These are phyloP conservation scores for Diaporthe longicolla DNA, from an alignment of 2,329 filamentous ascomycete genomes.

Conservation along the genomic window DNA sequence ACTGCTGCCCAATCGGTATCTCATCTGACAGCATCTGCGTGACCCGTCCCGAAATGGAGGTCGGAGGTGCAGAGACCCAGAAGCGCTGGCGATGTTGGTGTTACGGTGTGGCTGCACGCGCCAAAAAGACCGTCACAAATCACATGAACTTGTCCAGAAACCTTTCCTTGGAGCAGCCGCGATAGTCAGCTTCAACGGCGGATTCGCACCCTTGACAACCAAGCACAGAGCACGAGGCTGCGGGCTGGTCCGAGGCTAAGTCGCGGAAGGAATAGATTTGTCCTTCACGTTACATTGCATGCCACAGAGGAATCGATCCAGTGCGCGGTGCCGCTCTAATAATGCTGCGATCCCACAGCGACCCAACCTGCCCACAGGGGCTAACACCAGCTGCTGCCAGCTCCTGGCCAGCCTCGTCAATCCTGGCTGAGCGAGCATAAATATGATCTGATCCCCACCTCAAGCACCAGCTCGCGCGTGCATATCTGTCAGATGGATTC, in stretches of 20 bases:
- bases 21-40: conserved; percentile 3
- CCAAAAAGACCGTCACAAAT: neutral
- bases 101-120: neutral
- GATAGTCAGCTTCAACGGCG: neutral
- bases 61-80: neutral
- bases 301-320: neutral
- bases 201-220: neutral
- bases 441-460: neutral
- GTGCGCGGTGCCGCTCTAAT: conserved; percentile 4
- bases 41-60: neutral
- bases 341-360: conserved; percentile 19
- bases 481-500: neutral
- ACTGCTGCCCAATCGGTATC: neutral
- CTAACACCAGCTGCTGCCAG: neutral
- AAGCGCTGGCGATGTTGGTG: neutral
- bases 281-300: conserved; percentile 20
- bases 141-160: neutral
- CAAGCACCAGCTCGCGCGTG: neutral
- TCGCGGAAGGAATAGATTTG: neutral
- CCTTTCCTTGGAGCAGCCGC: neutral
- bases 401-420: conserved; percentile 20
- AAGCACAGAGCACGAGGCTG: conserved; percentile 7
- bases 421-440: conserved; percentile 6
- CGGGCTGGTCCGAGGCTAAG: conserved; percentile 24
- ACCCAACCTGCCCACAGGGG: neutral